Percentiles rank a stretch among this genome's conserved stretches.
Conservation (phyloP, 768 basidiomycete genomes). For the Neoboletus subvelutipes region DNA sequence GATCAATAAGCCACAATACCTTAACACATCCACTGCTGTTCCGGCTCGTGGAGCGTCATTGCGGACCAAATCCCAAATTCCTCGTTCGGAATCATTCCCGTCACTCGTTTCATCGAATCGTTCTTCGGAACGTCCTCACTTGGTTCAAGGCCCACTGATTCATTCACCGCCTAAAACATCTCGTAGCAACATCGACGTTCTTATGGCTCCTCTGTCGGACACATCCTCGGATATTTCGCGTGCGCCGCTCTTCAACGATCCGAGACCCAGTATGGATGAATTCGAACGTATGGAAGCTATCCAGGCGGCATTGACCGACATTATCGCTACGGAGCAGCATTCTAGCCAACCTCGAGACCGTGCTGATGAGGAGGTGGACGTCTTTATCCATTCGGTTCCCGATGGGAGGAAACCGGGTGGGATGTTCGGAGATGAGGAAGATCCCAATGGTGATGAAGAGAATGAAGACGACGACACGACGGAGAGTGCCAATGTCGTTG, state of each 20-base stretch:
- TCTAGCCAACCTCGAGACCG: conserved; percentile 24
- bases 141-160: conserved; percentile 19
- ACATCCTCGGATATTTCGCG: conserved; percentile 52
- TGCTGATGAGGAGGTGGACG: conserved; percentile 10
- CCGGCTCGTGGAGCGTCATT: neutral
- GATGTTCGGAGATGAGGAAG: conserved; percentile 40
- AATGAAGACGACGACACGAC: conserved; percentile 42
- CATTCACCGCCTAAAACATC: conserved; percentile 20
- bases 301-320: conserved; percentile 92
- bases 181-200: conserved; percentile 66
- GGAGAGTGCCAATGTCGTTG: conserved; percentile 29
- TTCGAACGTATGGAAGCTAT: conserved; percentile 92
- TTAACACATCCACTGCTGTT: conserved; percentile 9
- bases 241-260: conserved; percentile 79
- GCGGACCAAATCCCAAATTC: conserved; percentile 15
- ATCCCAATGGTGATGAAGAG: conserved; percentile 42
- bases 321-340: conserved; percentile 82
- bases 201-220: conserved; percentile 72
- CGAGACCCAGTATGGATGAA: conserved; percentile 56
- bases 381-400: conserved; percentile 3
- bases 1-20: conserved; percentile 7
- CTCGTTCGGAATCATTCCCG: conserved; percentile 40
- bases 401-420: conserved; percentile 27
- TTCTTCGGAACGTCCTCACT: conserved; percentile 15
- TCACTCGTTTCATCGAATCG: conserved; percentile 23